Base-by-base conservation (phyloP, 1,284 basidiomycete genomes). In the Boletus semigastroideus region DNA sequence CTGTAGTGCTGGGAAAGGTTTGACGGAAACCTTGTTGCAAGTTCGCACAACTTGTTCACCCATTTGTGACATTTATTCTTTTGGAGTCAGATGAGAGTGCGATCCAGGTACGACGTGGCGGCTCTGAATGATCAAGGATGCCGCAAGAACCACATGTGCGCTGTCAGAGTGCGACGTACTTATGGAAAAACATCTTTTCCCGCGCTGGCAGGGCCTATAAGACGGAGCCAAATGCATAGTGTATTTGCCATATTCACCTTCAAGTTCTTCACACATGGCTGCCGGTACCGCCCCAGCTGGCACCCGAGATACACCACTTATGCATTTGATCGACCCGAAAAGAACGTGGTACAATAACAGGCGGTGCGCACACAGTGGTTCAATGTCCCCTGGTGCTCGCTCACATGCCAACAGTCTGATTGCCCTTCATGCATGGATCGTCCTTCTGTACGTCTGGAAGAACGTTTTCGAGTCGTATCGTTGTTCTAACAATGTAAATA, bases 331-430 rank as follows among this genome's bases (percentile, higher is more conserved):
- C 49, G 81, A 87, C 68, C 84, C 84, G 25, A 79, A 67, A 55
- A 75, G 79, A 66, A 86, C 75, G 66, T 88, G 85, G 85, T 83
- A 83, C 70, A 87, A 83, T 71, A 87, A 88, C 73, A 79, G 69
- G 64, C 74, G 85, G 84, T 84, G 57, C 47, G 77, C 64, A 17
- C 38, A 14, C 25, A 28, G 10, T 4, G 3, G 8, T 39, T 16
- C 25, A 25, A 3, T 39, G 37, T 16, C 38, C 42, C 39, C 36
- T 42, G 27, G 30, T 8, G 30, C 48, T 52, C 46, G 54, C 27
- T 52, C 20, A 27, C 41, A 43, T 9, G 57, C 46, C 37, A 22
- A 33, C 59, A 86, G 85, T 53, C 65, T 87, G 58, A 82, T 88
- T 56, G 53, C 61, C 46, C 78, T 88, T 58, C 80, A 88, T 64